These are phyloP conservation scores for Trichoderma gracile DNA, from an alignment of 2,329 filamentous ascomycete species.

Conservation along the genomic window DNA sequence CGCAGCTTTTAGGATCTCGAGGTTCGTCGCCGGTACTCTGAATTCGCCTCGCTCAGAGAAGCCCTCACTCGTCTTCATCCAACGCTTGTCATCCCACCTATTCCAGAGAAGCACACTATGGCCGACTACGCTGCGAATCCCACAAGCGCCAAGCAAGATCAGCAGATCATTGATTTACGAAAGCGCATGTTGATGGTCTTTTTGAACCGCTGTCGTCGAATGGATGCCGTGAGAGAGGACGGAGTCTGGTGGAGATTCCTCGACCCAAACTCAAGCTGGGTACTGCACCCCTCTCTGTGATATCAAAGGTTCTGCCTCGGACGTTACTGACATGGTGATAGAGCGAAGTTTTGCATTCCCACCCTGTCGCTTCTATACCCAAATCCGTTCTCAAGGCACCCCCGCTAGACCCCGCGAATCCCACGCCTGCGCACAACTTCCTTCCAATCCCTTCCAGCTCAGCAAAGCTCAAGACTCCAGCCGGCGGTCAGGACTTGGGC, in stretches of 20 bases:
- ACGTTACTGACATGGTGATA: constrained; percentile 42
- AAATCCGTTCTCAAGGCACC: constrained; percentile 94
- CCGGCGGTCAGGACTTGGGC: constrained; percentile 41
- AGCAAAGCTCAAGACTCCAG: constrained; percentile 73
- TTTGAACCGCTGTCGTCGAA: constrained; percentile 85
- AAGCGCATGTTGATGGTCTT: constrained; percentile 98
- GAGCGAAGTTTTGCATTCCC: constrained; percentile 93
- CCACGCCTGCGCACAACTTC: constrained; percentile 80
- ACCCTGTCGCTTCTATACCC: constrained; percentile 85
- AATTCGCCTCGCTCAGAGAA: constrained; percentile 88
- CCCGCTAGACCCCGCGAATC: constrained; percentile 93
- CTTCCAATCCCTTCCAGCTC: constrained; percentile 83
- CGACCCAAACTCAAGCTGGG: constrained; percentile 98
- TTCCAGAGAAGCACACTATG: constrained; percentile 98
- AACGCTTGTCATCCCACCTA: constrained; percentile 92
- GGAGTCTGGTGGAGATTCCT: constrained; percentile 98
- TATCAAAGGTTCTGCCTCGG: not conserved
- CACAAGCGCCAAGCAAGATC: constrained; percentile 96
- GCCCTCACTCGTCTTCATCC: constrained; percentile 90
- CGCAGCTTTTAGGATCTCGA: constrained; percentile 73
- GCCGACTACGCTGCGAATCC: constrained; percentile 97
- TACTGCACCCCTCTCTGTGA: constrained; percentile 45
- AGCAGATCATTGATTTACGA: constrained; percentile 91
- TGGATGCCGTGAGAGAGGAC: constrained; percentile 89
- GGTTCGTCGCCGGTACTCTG: constrained; percentile 91